Conservation (phyloP, 345 rosid species). For the Boechera stricta region DNA sequence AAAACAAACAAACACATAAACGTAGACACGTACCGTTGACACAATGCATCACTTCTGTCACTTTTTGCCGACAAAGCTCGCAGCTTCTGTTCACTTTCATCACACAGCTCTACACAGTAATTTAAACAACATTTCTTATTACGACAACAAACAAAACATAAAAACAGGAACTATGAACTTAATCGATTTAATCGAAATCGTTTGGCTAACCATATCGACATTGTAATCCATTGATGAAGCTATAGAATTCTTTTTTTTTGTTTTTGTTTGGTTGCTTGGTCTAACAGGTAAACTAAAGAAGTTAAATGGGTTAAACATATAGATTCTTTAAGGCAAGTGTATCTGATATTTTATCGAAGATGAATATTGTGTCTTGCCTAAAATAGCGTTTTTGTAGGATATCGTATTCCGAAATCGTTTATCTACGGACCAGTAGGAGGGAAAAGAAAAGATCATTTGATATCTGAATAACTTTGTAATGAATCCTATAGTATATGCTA, state of each 20-base stretch:
- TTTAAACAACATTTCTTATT: not conserved
- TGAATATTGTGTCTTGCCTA: conserved; percentile 26
- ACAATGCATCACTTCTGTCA: conserved; percentile 35
- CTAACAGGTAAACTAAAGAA: not conserved
- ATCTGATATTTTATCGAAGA: not conserved
- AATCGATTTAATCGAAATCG: not conserved
- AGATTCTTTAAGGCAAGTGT: conserved; percentile 30
- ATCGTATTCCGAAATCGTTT: not conserved
- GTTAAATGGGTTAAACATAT: conserved; percentile 1
- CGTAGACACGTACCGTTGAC: conserved; percentile 19
- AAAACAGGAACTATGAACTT: not conserved
- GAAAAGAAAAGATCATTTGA: conserved; percentile 7
- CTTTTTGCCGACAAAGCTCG: conserved; percentile 33
- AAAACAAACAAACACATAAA: not conserved
- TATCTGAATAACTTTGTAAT: not conserved
- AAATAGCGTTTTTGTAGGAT: conserved; percentile 9
- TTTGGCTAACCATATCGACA: conserved; percentile 35
- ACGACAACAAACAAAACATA: not conserved
- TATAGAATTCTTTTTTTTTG: not conserved
- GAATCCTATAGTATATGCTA: not conserved
- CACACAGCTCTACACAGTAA: conserved; percentile 31
- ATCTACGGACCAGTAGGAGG: not conserved
- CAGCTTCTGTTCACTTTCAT: conserved; percentile 42
- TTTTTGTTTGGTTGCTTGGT: not conserved
- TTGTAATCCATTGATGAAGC: conserved; percentile 31